These are phyloP conservation scores for Cardamine occulta DNA, from an alignment of 345 rosid genomes.

Conservation along the genomic window DNA sequence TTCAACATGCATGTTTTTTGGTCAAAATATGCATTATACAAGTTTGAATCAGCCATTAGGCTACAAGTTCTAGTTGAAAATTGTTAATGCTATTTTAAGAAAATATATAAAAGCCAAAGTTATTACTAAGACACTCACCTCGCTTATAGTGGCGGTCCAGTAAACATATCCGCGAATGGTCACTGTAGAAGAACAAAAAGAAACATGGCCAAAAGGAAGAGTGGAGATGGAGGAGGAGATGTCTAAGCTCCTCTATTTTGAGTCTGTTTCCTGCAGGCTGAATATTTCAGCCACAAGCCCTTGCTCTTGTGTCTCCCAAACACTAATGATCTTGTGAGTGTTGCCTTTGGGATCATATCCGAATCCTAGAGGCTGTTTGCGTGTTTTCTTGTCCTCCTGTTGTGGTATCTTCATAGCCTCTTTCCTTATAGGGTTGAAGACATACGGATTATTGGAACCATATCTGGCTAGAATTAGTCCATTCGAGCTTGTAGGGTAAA, in stretches of 20 bases:
- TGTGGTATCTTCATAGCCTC: neutral
- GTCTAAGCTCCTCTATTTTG: neutral
- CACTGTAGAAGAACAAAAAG: neutral
- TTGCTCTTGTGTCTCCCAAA: neutral
- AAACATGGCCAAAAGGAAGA: neutral
- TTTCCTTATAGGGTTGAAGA: neutral
- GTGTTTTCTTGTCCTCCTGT: neutral
- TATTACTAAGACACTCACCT: neutral
- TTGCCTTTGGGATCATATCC: neutral
- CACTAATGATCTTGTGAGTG: neutral
- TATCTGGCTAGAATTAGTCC: neutral
- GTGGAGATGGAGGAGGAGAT: neutral
- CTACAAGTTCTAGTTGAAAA: too few species aligned
- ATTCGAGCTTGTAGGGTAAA: neutral
- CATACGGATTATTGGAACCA: neutral
- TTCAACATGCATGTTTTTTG: too few species aligned
- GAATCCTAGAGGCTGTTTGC: neutral
- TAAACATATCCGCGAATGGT: neutral
- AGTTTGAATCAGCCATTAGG: too few species aligned
- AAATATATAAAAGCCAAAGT: neutral
- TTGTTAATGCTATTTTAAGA: neutral
- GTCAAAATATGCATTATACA: too few species aligned
- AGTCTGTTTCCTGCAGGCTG: neutral
- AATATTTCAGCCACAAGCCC: neutral
- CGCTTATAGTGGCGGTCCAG: neutral